Conservation (phyloP, 129 eudicot genomes). For the Sambucus nigra region DNA sequence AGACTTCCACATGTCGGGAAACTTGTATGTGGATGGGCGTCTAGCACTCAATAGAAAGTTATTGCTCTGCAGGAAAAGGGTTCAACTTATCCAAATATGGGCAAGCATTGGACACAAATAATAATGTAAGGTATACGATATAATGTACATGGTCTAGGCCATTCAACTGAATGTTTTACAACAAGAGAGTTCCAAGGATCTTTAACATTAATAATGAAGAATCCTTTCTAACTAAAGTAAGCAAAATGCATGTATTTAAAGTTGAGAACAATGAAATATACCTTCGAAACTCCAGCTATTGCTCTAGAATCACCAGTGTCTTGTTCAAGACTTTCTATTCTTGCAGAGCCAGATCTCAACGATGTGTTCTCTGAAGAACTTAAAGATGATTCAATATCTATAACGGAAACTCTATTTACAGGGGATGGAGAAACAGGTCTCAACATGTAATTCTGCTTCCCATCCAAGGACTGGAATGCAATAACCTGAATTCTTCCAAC, state of each 20-base stretch:
- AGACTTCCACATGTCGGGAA: no score
- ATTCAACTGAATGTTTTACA: neutral
- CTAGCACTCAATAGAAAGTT: no score
- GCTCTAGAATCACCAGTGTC: conserved; percentile 86
- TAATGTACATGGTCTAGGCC: no score
- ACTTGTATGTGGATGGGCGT: no score
- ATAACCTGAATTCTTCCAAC: conserved; percentile 96
- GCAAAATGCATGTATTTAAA: neutral
- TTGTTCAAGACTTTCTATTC: conserved; percentile 48
- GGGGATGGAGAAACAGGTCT: conserved; percentile 53
- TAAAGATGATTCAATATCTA: conserved; percentile 64
- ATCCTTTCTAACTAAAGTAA: neutral
- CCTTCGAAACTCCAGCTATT: conserved; percentile 47
- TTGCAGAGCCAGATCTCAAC: conserved; percentile 38
- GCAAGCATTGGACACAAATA: no score
- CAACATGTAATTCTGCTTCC: conserved; percentile 50
- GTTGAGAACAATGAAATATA: conserved; percentile 13
- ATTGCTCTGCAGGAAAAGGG: no score
- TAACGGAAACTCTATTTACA: conserved; percentile 31
- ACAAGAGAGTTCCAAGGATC: neutral
- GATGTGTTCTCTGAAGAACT: conserved; percentile 56
- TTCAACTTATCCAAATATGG: no score
- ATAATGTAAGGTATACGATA: no score
- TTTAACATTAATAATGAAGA: neutral
- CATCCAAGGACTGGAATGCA: conserved; percentile 94